Evolutionary conservation across 768 basidiomycete species (phyloP), one percentile per base, ranked within the genome.

Genomic region (Lentinus tigrinus): DNA sequence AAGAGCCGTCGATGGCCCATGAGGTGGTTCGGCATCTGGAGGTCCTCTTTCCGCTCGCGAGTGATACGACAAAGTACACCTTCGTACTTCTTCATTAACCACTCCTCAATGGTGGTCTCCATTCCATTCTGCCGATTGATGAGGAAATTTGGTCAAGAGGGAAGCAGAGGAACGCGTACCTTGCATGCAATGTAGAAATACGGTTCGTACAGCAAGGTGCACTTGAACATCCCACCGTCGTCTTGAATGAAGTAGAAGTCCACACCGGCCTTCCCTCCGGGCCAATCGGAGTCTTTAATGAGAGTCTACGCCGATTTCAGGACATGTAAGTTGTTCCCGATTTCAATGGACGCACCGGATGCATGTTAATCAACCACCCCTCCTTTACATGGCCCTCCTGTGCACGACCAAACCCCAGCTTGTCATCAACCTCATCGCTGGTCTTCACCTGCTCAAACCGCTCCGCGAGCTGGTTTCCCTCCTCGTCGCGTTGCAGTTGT

Each of bases 331-430:
- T 24, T 2, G 43, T 24, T 23, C 9, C 6, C 13, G 11, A 7
- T 13, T 23, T 6, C 21, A 19, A 9, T 26, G 28, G 13, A 80
- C 91, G 64, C 69, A 95, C 94, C 52, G 97, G 93, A 71, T 96
- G 95, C 96, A 99, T 98, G 69, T 98, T 98, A 61, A 99, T 86
- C 68, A 99, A 76, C 97, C 97, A 98, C 2, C 95, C 97, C 53
- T 91, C 89, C 69, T 78, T 85, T 66, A 77, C 77, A 3, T 78
- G 74, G 0, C 95, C 96, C 68, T 95, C 91, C 58, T 91, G 85
- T 48, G 92, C 77, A 60, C 88, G 81, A 39, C 76, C 75, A 72
- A 98, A 99, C 0, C 97, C 97, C 17, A 98, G 77, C 71, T 91
- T 93, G 74, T 93, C 93, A 67, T 99, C 97, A 19, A 98, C 83